Percentiles rank a stretch among this genome's conserved stretches.
Conservation (phyloP, 768 basidiomycete species). For the Hygrophorus pudorinus region DNA sequence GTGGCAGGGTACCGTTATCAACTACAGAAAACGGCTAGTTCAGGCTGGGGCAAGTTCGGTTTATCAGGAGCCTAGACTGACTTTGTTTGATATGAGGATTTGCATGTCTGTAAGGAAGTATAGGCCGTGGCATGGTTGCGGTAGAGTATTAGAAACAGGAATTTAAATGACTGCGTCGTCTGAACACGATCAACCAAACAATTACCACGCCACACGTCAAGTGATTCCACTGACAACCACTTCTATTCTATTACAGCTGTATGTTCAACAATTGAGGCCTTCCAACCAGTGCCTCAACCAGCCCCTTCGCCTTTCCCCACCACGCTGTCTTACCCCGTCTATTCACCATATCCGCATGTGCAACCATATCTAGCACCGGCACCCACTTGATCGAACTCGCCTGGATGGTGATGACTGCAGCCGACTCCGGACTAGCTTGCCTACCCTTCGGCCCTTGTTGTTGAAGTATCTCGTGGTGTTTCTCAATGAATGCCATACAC, state of each 20-base stretch:
- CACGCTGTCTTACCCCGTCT: constrained; percentile 68
- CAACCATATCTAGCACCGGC: constrained; percentile 72
- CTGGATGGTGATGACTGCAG: constrained; percentile 89
- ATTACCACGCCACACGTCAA: constrained; percentile 13
- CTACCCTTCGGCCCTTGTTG: constrained; percentile 42
- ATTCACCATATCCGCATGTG: constrained; percentile 85
- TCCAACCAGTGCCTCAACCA: constrained; percentile 69
- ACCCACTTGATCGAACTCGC: constrained; percentile 75
- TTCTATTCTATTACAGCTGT: neutral
- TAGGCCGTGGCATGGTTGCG: constrained; percentile 30
- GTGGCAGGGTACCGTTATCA: constrained; percentile 35
- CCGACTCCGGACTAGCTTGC: constrained; percentile 52
- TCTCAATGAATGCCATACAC: constrained; percentile 92
- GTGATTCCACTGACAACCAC: too few relatives aligned
- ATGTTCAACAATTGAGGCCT: constrained; percentile 44
- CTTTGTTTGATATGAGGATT: constrained; percentile 41
- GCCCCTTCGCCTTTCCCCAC: constrained; percentile 63
- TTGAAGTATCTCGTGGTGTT: constrained; percentile 52
- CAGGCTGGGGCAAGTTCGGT: constrained; percentile 2
- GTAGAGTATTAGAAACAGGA: neutral
- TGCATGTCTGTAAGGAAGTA: constrained; percentile 38
- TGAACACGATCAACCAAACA: too few relatives aligned
- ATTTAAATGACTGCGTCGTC: too few relatives aligned
- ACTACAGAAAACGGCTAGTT: constrained; percentile 19
- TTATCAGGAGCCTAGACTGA: constrained; percentile 4